Percentiles rank a stretch among this genome's conserved stretches.
phyloP scores from a whole-genome alignment of 768 basidiomycete genomes.

The Gautieria morchelliformis region DNA sequence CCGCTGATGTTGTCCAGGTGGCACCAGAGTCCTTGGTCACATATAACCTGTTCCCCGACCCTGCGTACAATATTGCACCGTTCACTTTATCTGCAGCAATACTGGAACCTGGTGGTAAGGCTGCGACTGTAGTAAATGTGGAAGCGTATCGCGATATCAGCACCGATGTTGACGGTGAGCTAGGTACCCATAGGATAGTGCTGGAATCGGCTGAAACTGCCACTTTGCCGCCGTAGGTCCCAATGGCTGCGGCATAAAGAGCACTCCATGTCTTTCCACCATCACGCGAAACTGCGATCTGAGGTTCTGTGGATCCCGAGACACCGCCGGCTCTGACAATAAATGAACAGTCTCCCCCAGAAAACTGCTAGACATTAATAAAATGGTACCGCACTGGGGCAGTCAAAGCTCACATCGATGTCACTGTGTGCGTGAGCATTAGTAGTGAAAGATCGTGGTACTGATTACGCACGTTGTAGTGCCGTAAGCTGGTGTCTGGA shows the following conservation, averaged over 20 bases:
- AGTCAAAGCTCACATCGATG: neutral
- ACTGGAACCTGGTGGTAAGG: constrained; percentile 40
- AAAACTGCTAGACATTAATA: neutral
- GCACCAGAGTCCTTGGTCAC: constrained; percentile 48
- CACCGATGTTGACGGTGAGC: constrained; percentile 31
- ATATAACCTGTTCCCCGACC: constrained; percentile 46
- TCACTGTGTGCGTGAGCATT: neutral
- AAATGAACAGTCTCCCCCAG: constrained; percentile 36
- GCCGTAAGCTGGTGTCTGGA: constrained; percentile 18
- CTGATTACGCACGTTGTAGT: constrained; percentile 2
- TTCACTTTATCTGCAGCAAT: constrained; percentile 58
- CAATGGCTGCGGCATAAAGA: constrained; percentile 1
- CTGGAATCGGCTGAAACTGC: constrained; percentile 44
- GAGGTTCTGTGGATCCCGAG: constrained; percentile 28
- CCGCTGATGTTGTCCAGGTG: constrained; percentile 33
- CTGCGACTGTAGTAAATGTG: constrained; percentile 38
- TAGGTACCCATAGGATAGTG: constrained; percentile 49
- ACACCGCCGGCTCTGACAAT: constrained; percentile 25
- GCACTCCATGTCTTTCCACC: constrained; percentile 40
- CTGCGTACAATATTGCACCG: constrained; percentile 50
- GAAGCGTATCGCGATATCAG: constrained; percentile 42
- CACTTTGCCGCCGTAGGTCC: constrained; percentile 18
- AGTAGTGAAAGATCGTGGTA: neutral
- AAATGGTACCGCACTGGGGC: neutral
- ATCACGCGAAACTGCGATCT: constrained; percentile 48